These are phyloP conservation scores for Trichoderma arundinaceum DNA, from an alignment of 2,329 filamentous ascomycete species.

Conservation along the genomic window DNA sequence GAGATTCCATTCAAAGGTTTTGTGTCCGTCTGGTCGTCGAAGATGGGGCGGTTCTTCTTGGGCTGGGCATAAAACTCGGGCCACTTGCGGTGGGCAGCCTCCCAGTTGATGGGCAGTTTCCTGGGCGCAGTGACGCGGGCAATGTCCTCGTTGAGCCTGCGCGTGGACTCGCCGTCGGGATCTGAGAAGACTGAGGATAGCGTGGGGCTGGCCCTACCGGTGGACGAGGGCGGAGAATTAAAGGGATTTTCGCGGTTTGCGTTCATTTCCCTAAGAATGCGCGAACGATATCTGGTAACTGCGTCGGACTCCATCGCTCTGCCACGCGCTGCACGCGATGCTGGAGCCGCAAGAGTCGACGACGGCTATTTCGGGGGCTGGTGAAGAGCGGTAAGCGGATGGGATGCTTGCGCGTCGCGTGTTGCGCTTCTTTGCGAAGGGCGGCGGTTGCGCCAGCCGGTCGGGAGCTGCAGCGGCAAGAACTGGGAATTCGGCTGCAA, in stretches of 20 bases:
- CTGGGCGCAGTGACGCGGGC: slow-evolving; percentile 50
- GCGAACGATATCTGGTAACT: slow-evolving; percentile 52
- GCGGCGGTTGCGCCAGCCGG: slow-evolving; percentile 13
- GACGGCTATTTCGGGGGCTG: slow-evolving; percentile 27
- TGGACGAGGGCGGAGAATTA: slow-evolving; percentile 64
- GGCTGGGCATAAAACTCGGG: slow-evolving; percentile 57
- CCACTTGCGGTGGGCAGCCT: slow-evolving; percentile 57
- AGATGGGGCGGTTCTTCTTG: slow-evolving; percentile 40
- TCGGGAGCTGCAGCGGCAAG: slow-evolving; percentile 2
- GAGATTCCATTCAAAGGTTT: slow-evolving; percentile 45
- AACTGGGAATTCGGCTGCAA: neutral
- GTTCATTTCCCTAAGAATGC: slow-evolving; percentile 59
- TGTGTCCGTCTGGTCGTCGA: slow-evolving; percentile 45
- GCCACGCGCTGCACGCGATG: slow-evolving; percentile 37
- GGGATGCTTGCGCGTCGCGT: slow-evolving; percentile 29
- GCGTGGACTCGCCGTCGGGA: slow-evolving; percentile 60
- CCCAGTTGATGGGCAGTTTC: slow-evolving; percentile 52
- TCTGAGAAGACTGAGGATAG: slow-evolving; percentile 59
- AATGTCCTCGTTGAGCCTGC: slow-evolving; percentile 56
- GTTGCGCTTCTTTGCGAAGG: neutral
- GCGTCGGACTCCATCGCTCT: slow-evolving; percentile 51
- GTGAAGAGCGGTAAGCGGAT: slow-evolving; percentile 33
- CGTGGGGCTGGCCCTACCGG: slow-evolving; percentile 61
- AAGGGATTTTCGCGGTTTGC: slow-evolving; percentile 61
- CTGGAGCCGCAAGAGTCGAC: slow-evolving; percentile 35